Evolutionary conservation across 106 monocot species (phyloP), one percentile per base, ranked within the genome.

Genomic region (Dioscorea alata): DNA sequence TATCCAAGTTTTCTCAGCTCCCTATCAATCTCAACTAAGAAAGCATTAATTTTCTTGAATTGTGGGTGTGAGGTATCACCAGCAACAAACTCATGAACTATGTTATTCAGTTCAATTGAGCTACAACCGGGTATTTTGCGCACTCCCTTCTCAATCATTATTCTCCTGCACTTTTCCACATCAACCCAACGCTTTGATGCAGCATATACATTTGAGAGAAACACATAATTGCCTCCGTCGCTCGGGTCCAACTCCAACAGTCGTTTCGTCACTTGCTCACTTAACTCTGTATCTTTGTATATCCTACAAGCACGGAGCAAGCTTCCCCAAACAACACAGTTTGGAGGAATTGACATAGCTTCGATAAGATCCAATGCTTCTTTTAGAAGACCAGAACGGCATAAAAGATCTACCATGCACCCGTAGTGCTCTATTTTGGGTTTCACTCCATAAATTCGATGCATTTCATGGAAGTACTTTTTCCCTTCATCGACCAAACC

Each of bases 371-470:
- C 16, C 22, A 83, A 42, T 49, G 78, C 83, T 50, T 83, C 83
- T 24, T 63, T 32, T 22, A 83, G 78, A 25, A 78, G 60, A 5
- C 83, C 83, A 23, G 75, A 74, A 14, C 83, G 78, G 12, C 78
- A 74, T 21, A 83, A 75, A 66, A 78, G 78, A 54, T 83, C 83
- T 23, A 83, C 83, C 80, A 83, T 78, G 57, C 81, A 88, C 10
- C 88, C 88, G 63, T 77, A 88, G 64, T 88, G 88, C 70, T 83
- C 83, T 22, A 81, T 81, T 49, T 69, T 69, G 24, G 88, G 88
- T 42, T 74, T 69, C 33, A 83, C 28, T 25, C 74, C 61, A 59
- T 81, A 83, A 17, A 62, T 17, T 13, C 23, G 50, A 65, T 17
- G 8, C 88, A 88, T 88, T 33, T 76, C 61, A 12, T 66, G 73